These are phyloP conservation scores for Phytophthora brassicae DNA, from an alignment of 352 stramenopile genomes.

Conservation along the genomic window DNA sequence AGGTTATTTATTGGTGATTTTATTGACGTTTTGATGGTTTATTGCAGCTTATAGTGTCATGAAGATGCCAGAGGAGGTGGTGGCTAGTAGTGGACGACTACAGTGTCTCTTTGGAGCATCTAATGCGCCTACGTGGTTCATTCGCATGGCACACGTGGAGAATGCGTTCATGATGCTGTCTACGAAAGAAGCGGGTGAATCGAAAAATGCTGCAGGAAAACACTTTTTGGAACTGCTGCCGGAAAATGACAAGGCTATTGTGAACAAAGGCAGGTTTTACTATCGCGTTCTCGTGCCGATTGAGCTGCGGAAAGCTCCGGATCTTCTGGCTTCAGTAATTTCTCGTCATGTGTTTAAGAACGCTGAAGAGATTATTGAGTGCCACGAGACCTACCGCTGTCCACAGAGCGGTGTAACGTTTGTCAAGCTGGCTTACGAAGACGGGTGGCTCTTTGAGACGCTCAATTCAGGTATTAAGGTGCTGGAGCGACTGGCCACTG, in stretches of 20 bases:
- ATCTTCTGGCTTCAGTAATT: constrained; percentile 73
- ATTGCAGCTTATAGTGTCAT: constrained; percentile 59
- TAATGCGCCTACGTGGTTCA: constrained; percentile 70
- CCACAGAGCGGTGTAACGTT: constrained; percentile 76
- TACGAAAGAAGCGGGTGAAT: constrained; percentile 36
- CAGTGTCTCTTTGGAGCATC: constrained; percentile 56
- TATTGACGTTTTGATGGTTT: not conserved
- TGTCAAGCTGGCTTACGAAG: constrained; percentile 81
- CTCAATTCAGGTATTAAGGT: constrained; percentile 82
- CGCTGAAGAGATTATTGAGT: constrained; percentile 83
- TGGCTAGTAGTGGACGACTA: constrained; percentile 57
- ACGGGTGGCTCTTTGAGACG: constrained; percentile 82
- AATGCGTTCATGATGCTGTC: constrained; percentile 77
- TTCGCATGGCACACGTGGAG: constrained; percentile 66
- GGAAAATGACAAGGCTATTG: constrained; percentile 35
- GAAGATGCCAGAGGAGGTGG: constrained; percentile 81
- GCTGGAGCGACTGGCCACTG: constrained; percentile 60
- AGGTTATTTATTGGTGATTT: not conserved
- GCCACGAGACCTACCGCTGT: constrained; percentile 62
- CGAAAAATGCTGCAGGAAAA: constrained; percentile 17
- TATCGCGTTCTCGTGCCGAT: constrained; percentile 80
- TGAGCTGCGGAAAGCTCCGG: constrained; percentile 64
- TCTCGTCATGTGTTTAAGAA: constrained; percentile 74
- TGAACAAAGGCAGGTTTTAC: constrained; percentile 57
- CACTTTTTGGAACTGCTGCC: constrained; percentile 47